A percentile compares a stretch with the other conserved stretches of the same genome.
phyloP scores from a whole-genome alignment of 345 rosid species.

The Physaria fendleri region DNA sequence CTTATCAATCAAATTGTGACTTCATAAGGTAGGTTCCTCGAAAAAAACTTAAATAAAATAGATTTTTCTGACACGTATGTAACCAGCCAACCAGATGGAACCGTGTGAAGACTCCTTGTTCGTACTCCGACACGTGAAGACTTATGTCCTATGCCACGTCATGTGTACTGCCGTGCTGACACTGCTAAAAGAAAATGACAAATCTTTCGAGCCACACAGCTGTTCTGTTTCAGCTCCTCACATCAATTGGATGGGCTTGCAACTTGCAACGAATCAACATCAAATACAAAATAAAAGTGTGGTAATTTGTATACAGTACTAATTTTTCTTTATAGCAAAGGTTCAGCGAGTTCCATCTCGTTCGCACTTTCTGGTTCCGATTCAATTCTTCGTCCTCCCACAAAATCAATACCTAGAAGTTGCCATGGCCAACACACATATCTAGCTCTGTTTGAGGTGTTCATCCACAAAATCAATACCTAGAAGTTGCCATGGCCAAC shows the following conservation, averaged over 20 bases:
- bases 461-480: constrained; percentile 80
- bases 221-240: constrained; percentile 5
- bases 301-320: neutral
- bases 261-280: constrained; percentile 14
- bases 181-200: neutral
- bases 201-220: neutral
- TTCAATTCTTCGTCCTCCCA: constrained; percentile 50
- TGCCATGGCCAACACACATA: constrained; percentile 99
- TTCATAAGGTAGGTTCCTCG: neutral
- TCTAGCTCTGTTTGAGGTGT: constrained; percentile 46
- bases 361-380: constrained; percentile 45
- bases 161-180: neutral
- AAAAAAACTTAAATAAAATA: neutral
- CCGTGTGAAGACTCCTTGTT: constrained; percentile 28
- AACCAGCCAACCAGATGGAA: constrained; percentile 12
- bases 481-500: constrained; percentile 99
- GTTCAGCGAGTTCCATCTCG: constrained; percentile 99
- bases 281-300: constrained; percentile 4
- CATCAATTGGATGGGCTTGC: constrained; percentile 16
- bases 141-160: too few species aligned
- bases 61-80: constrained; percentile 27
- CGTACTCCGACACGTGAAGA: constrained; percentile 9
- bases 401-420: constrained; percentile 92
- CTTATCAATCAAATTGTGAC: constrained; percentile 17
- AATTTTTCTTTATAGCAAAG: constrained; percentile 54